Base-by-base conservation (phyloP, 2,329 filamentous ascomycete genomes). In the Zopfia rhizophila region DNA sequence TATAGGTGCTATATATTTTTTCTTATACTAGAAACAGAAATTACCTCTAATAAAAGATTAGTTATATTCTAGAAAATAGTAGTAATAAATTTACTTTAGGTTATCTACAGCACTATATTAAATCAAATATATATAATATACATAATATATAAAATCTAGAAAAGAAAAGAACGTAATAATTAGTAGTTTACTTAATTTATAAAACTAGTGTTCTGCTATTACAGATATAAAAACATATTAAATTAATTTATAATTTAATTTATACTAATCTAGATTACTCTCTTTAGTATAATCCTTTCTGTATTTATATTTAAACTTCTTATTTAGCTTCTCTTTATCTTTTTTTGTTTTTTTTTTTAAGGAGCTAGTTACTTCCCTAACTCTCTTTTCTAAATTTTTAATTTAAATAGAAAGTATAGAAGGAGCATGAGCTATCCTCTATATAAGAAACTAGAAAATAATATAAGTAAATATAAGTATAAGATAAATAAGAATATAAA, bases 201-300 rank as follows among this genome's bases (percentile, higher is more conserved):
- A n/a, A n/a, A 7, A 5, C 10, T 13, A 7, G 33, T 7, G 10
- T 12, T 8, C 13, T 10, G 18, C 21, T 14, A 11, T 11, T 14
- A n/a, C 14, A 22, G n/a, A n/a, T n/a, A n/a, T n/a, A n/a, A n/a
- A n/a, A n/a, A n/a, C 24, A 14, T 13, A 17, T 8, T 29, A 22
- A 16, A 27, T 17, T 7, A 37, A 78, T 85, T 72, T 79, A 91
- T 88, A 94, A 69, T 99, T 99, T 58, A 97, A 76, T 75, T 97
- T 92, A 74, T 97, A 94, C 32, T 94, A 86, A 75, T 97, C 97
- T 77, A 99, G 78, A 77, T 99, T 94, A 74, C 97, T 94, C 7
- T 93, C 93, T 68, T 94, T 84, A 18, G 93, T 97, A 71, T 99
- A 99, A 68, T 88, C 94, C 79, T 97, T 99, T 28, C 91, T 91